Evolutionary conservation across 176 grass and related monocot species (phyloP).

Genomic region (Musa itinerans): DNA sequence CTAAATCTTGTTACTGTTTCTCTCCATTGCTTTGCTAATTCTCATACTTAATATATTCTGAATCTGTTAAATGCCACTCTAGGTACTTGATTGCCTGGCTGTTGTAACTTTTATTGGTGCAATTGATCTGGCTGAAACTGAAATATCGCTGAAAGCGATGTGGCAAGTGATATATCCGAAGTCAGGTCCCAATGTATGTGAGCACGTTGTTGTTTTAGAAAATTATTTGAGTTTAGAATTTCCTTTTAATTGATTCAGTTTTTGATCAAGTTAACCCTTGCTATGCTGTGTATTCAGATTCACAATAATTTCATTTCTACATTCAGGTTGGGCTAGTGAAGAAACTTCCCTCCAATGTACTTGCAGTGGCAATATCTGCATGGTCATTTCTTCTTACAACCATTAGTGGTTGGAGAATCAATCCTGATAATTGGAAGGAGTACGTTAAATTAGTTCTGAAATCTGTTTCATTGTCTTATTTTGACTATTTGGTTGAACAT

Average conservation of each 20-base stretch:
- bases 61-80: constrained; percentile 1
- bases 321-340: constrained; percentile 73
- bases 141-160: constrained; percentile 56
- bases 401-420: constrained; percentile 74
- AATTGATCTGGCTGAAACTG: constrained; percentile 60
- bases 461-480: background rate
- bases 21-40: background rate
- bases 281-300: no score
- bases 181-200: constrained; percentile 66
- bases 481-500: background rate
- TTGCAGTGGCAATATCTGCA: constrained; percentile 65
- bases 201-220: background rate
- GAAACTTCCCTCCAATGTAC: constrained; percentile 51
- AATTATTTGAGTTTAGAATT: background rate
- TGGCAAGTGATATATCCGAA: constrained; percentile 87
- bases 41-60: background rate
- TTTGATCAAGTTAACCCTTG: background rate
- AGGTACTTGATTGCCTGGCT: constrained; percentile 77
- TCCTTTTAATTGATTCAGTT: constrained; percentile 1
- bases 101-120: constrained; percentile 65
- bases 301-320: background rate
- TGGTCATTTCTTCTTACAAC: constrained; percentile 93
- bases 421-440: constrained; percentile 93
- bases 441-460: constrained; percentile 19
- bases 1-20: background rate